These are phyloP conservation scores for Strobilomyces dryophilus DNA, from an alignment of 768 basidiomycete genomes.

Conservation along the genomic window DNA sequence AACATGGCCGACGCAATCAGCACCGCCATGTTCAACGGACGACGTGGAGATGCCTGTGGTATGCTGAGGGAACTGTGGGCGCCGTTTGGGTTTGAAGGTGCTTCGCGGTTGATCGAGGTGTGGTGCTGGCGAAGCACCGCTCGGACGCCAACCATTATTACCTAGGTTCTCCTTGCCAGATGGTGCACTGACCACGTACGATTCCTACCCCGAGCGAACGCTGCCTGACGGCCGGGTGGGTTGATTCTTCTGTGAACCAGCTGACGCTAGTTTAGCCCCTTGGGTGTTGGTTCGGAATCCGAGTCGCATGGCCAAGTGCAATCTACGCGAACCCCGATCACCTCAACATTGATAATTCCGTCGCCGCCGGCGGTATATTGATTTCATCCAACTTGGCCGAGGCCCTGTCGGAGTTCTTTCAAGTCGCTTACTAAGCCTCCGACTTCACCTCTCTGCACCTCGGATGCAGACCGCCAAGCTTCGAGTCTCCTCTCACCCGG, in stretches of 20 bases:
- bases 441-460: too few species aligned
- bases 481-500: too few species aligned
- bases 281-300: slow-evolving; percentile 94
- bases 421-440: too few species aligned
- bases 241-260: slow-evolving; percentile 11
- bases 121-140: slow-evolving; percentile 81
- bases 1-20: slow-evolving; percentile 91
- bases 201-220: slow-evolving; percentile 80
- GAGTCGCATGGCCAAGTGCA: slow-evolving; percentile 83
- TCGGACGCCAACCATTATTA: slow-evolving; percentile 62
- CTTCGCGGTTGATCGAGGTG: slow-evolving; percentile 73
- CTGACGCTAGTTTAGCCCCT: slow-evolving; percentile 53
- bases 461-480: too few species aligned
- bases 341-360: slow-evolving; percentile 83
- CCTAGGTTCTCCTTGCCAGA: slow-evolving; percentile 79
- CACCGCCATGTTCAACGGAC: slow-evolving; percentile 82
- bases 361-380: slow-evolving; percentile 85
- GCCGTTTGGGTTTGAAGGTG: slow-evolving; percentile 79
- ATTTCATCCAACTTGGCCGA: too few species aligned
- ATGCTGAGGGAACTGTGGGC: slow-evolving; percentile 84
- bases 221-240: slow-evolving; percentile 83
- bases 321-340: slow-evolving; percentile 85
- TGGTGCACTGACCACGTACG: slow-evolving; percentile 78
- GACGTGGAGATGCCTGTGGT: slow-evolving; percentile 81
- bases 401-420: too few species aligned